These are phyloP conservation scores for Wolfiporia cocos DNA, from an alignment of 1,284 basidiomycete genomes.

Conservation along the genomic window DNA sequence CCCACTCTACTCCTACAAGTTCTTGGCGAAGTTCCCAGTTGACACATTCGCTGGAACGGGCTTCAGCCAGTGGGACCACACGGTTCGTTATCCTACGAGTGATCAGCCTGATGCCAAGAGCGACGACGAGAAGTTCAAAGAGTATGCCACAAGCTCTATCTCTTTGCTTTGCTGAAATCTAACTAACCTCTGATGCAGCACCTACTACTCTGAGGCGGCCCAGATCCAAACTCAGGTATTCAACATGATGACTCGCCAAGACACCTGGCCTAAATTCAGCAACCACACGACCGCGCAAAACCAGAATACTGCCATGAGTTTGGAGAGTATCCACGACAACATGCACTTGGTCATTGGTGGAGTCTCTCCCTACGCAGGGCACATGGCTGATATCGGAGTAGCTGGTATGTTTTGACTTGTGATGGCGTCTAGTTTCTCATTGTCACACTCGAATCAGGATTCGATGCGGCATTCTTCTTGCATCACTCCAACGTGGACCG, in stretches of 20 bases:
- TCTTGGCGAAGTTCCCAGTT: constrained; percentile 32
- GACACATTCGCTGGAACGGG: constrained; percentile 30
- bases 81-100: constrained; percentile 34
- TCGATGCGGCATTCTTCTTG: constrained; percentile 45
- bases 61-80: constrained; percentile 32
- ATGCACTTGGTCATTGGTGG: constrained; percentile 38
- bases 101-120: constrained; percentile 23
- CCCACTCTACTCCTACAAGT: constrained; percentile 37
- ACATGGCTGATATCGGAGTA: constrained; percentile 34
- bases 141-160: no score
- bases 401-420: constrained; percentile 21
- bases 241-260: constrained; percentile 32
- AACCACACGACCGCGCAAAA: constrained; percentile 34
- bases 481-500: constrained; percentile 46
- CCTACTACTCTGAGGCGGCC: constrained; percentile 4
- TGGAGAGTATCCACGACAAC: constrained; percentile 44
- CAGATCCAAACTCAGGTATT: constrained; percentile 25
- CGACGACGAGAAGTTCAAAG: constrained; percentile 25
- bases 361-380: constrained; percentile 28
- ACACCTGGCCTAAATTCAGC: constrained; percentile 38
- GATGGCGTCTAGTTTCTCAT: no score
- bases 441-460: constrained; percentile 26
- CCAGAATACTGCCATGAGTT: constrained; percentile 35
- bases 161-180: no score
- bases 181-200: no score